Conservation (phyloP, 305 asterid genomes). For the Solanum hybrid region DNA sequence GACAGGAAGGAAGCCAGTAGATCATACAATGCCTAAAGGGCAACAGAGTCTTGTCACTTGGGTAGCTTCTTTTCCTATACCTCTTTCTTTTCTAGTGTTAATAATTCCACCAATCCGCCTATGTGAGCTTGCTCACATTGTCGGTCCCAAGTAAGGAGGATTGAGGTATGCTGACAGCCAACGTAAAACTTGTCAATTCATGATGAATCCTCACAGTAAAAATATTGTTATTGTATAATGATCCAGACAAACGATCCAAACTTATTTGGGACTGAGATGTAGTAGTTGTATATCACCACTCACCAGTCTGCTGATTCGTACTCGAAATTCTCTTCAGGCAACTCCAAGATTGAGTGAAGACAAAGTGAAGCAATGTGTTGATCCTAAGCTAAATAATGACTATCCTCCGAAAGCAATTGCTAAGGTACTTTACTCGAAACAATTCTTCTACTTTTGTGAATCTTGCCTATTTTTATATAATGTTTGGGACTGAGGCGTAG, state of each 20-base stretch:
- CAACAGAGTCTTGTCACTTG: conserved; percentile 86
- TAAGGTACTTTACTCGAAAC: conserved; percentile 36
- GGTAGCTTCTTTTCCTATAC: conserved; percentile 21
- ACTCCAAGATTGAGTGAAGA: conserved; percentile 93
- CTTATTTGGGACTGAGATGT: neutral
- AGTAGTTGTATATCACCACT: neutral
- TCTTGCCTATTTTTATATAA: neutral
- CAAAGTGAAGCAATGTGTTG: conserved; percentile 89
- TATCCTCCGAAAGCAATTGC: conserved; percentile 84
- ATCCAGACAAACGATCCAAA: neutral
- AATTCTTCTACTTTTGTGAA: neutral
- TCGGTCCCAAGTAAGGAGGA: neutral
- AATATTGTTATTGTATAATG: neutral
- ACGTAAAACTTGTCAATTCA: neutral
- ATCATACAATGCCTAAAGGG: conserved; percentile 93
- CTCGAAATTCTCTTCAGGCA: conserved; percentile 36
- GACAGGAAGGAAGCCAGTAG: conserved; percentile 85
- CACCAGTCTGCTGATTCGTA: neutral
- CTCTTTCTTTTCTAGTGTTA: neutral
- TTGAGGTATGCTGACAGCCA: neutral
- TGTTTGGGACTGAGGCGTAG: neutral
- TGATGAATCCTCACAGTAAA: neutral
- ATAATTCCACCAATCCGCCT: neutral
- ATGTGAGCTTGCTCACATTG: neutral
- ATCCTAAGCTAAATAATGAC: conserved; percentile 64